Conservation (phyloP, 1,139 yeast species). For the Lodderomyces margitis region DNA sequence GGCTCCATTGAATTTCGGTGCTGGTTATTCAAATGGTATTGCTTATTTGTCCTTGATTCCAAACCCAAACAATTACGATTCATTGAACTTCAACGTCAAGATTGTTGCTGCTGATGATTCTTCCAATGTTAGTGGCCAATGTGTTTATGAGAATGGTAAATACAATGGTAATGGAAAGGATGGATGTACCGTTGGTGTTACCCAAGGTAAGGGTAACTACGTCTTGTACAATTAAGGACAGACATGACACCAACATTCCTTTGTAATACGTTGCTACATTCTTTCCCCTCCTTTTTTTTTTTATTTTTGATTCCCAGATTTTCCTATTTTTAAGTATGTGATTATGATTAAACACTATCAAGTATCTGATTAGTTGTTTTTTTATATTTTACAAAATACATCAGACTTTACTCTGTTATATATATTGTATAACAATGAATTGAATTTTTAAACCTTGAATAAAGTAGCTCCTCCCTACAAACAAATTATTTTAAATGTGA, state of each 20-base stretch:
- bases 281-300: not conserved
- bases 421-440: not conserved
- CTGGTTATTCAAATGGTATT: slow-evolving; percentile 77
- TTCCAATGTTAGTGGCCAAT: slow-evolving; percentile 68
- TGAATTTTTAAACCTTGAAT: too few species aligned
- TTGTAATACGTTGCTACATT: not conserved
- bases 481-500: too few species aligned
- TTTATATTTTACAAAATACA: too few species aligned
- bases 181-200: slow-evolving; percentile 94
- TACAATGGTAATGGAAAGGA: slow-evolving; percentile 68
- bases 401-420: not conserved
- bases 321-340: not conserved
- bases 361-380: not conserved
- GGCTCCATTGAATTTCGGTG: slow-evolving; percentile 96
- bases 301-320: not conserved
- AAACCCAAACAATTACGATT: slow-evolving; percentile 79
- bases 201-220: slow-evolving; percentile 74
- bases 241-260: too few species aligned
- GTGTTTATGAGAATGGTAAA: slow-evolving; percentile 75
- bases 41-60: slow-evolving; percentile 91
- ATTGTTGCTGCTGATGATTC: slow-evolving; percentile 71
- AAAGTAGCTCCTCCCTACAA: too few species aligned
- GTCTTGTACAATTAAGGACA: slow-evolving; percentile 45
- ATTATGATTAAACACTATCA: not conserved
- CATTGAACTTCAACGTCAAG: slow-evolving; percentile 84